Percentiles rank a stretch among this genome's conserved stretches.
Conservation (phyloP, 106 monocot genomes). For the Alisma plantagoaquatica region DNA sequence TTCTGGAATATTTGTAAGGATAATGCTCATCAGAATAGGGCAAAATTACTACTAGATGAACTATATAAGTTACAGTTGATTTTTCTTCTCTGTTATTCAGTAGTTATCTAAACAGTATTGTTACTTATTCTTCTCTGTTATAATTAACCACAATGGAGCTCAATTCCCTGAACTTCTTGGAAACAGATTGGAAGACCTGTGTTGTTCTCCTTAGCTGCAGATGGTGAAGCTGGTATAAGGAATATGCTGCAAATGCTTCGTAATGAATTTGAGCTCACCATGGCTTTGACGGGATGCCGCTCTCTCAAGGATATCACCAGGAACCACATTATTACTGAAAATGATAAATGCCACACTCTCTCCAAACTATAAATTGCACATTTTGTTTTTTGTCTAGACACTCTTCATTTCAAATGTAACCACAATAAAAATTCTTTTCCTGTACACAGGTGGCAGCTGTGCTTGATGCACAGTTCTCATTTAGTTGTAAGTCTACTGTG, state of each 20-base stretch:
- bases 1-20: conserved; percentile 74
- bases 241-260: conserved; percentile 79
- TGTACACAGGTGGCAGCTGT: too few relatives aligned
- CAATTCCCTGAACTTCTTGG: neutral
- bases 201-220: conserved; percentile 64
- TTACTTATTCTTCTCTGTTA: neutral
- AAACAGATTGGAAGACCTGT: conserved; percentile 75
- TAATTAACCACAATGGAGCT: neutral
- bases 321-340: conserved; percentile 61
- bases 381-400: too few relatives aligned
- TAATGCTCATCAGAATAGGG: neutral
- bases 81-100: neutral
- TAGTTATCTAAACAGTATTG: neutral
- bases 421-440: too few relatives aligned
- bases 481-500: too few relatives aligned
- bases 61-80: too few relatives aligned
- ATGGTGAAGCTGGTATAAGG: conserved; percentile 65
- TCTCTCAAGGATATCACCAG: conserved; percentile 72
- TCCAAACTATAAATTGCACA: conserved; percentile 59
- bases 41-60: too few relatives aligned
- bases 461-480: too few relatives aligned
- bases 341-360: conserved; percentile 8
- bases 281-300: conserved; percentile 75
- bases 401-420: too few relatives aligned
- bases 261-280: conserved; percentile 75